A percentile compares a stretch with the other conserved stretches of the same genome.
These are phyloP conservation scores for Penicillium fimorum DNA, from an alignment of 495 filamentous ascomycete genomes.

Conservation along the genomic window DNA sequence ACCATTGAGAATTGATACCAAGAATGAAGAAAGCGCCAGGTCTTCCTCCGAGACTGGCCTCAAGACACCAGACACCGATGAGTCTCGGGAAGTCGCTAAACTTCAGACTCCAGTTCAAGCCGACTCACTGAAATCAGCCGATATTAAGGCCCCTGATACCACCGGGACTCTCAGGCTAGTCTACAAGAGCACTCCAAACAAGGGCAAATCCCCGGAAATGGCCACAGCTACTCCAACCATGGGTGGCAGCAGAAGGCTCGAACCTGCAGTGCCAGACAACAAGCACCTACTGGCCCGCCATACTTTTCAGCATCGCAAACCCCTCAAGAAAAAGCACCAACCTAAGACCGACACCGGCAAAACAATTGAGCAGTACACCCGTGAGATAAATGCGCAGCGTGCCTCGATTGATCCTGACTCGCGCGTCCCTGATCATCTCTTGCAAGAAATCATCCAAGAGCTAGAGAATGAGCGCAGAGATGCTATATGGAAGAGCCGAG, in stretches of 20 bases:
- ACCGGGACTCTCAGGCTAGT: background rate
- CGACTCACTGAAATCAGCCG: background rate
- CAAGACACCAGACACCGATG: background rate
- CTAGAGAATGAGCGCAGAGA: background rate
- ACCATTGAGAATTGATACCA: background rate
- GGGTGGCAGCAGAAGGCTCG: background rate
- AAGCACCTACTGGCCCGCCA: slow-evolving; percentile 17
- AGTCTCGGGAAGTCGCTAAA: background rate
- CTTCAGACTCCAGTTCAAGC: background rate
- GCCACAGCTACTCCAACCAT: background rate
- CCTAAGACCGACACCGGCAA: slow-evolving; percentile 6
- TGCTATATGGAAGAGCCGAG: background rate
- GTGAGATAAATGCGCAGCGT: background rate
- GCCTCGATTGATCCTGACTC: background rate
- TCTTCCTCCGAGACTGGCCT: background rate
- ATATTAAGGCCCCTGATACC: background rate
- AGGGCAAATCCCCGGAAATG: background rate
- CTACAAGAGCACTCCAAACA: background rate
- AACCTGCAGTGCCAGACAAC: slow-evolving; percentile 4
- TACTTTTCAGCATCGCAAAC: slow-evolving; percentile 9
- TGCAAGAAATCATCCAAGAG: slow-evolving; percentile 5
- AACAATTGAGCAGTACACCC: slow-evolving; percentile 9
- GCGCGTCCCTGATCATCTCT: background rate
- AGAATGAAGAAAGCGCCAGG: background rate
- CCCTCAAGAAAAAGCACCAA: slow-evolving; percentile 3